These are phyloP conservation scores for Sporisorium reilianum DNA, from an alignment of 1,284 basidiomycete genomes.

Conservation along the genomic window DNA sequence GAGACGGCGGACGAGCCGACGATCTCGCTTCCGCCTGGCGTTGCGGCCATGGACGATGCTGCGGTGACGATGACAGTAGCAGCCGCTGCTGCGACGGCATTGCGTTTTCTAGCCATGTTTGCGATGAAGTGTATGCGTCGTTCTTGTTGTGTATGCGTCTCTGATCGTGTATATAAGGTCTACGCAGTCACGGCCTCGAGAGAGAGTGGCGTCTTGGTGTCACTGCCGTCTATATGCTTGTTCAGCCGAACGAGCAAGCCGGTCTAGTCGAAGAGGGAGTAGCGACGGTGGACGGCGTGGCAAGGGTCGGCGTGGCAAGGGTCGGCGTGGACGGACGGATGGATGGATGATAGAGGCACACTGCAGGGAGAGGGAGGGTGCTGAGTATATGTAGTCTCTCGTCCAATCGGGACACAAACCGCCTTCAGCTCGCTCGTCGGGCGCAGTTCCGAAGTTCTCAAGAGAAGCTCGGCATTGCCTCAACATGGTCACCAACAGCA, in stretches of 20 bases:
- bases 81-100: slow-evolving; percentile 20
- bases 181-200: neutral
- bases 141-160: neutral
- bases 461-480: neutral
- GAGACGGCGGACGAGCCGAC: slow-evolving; percentile 55
- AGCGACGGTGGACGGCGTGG: slow-evolving; percentile 1
- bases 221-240: neutral
- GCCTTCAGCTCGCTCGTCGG: neutral
- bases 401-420: neutral
- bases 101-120: slow-evolving; percentile 21
- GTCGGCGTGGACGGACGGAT: neutral
- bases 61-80: slow-evolving; percentile 22
- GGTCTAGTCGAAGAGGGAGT: neutral
- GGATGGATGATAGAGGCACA: neutral
- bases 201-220: neutral
- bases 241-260: no score
- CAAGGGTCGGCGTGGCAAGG: neutral
- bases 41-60: slow-evolving; percentile 35
- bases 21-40: slow-evolving; percentile 49
- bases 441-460: neutral
- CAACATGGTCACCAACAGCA: neutral
- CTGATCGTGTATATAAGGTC: neutral
- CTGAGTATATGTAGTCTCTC: slow-evolving; percentile 5
- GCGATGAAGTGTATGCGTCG: neutral
- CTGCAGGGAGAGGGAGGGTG: neutral